These are phyloP conservation scores for Aspergillus fumigatus DNA, from an alignment of 2,329 filamentous ascomycete genomes.

Conservation along the genomic window DNA sequence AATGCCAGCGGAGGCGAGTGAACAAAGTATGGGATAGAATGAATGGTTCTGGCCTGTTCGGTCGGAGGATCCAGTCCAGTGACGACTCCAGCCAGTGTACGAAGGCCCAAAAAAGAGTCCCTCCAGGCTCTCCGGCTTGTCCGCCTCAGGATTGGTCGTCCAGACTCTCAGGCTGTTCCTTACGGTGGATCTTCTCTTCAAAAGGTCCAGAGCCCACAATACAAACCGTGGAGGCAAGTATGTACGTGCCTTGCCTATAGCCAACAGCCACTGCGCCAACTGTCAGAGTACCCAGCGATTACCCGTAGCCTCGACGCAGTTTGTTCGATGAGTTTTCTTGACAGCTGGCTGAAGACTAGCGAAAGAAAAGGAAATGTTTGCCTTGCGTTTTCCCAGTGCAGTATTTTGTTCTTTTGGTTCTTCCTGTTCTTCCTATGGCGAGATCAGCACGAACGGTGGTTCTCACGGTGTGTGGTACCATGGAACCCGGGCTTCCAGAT, in stretches of 20 bases:
- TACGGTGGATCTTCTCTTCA: not conserved
- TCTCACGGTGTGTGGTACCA: not conserved
- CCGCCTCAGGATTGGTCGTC: not conserved
- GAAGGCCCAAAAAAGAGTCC: not conserved
- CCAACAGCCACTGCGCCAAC: not conserved
- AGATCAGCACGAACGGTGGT: not conserved
- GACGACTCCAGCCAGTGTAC: not conserved
- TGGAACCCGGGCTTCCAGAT: not conserved
- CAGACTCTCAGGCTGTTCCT: not conserved
- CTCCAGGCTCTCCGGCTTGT: not conserved
- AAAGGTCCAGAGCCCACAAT: not conserved
- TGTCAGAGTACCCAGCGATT: not conserved
- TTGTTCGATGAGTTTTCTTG: not conserved
- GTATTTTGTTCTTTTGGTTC: not conserved
- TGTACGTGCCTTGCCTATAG: not conserved
- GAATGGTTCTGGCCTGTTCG: not conserved
- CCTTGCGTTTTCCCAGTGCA: not conserved
- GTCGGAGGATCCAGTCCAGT: not conserved
- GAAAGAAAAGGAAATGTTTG: not conserved
- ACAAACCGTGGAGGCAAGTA: not conserved
- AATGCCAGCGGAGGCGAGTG: not conserved
- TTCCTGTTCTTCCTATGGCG: not conserved
- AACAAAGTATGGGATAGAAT: not conserved
- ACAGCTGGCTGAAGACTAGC: not conserved
- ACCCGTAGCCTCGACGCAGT: not conserved